A percentile compares a stretch with the other conserved stretches of the same genome.
Evolutionary conservation across 2,329 filamentous ascomycete genomes (phyloP).

Genomic region (Waltergamsia citrina): DNA sequence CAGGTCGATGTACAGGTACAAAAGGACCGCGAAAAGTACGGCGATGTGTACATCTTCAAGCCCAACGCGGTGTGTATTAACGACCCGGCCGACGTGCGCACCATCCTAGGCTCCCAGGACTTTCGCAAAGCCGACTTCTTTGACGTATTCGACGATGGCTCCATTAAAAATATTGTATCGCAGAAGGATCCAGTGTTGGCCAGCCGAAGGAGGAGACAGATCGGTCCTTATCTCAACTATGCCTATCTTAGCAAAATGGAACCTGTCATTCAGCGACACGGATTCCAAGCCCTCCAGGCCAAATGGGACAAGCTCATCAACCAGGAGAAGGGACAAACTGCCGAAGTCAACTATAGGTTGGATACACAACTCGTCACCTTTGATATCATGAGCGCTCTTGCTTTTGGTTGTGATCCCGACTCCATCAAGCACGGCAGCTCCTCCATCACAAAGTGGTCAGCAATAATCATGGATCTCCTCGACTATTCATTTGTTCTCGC

Average conservation of each 20-base stretch:
- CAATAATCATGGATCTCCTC: slow-evolving; percentile 2
- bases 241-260: background rate
- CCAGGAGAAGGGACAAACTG: background rate
- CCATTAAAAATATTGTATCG: slow-evolving; percentile 3
- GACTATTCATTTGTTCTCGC: background rate
- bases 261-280: slow-evolving; percentile 1
- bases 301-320: slow-evolving; percentile 1
- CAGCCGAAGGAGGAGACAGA: background rate
- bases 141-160: slow-evolving; percentile 2
- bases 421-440: slow-evolving; percentile 2
- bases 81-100: slow-evolving; percentile 1
- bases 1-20: background rate
- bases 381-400: slow-evolving; percentile 2
- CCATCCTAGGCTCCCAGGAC: background rate
- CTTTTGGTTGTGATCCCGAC: background rate
- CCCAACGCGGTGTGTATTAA: slow-evolving; percentile 3
- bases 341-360: slow-evolving; percentile 2
- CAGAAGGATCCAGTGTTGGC: slow-evolving; percentile 1
- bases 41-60: slow-evolving; percentile 1
- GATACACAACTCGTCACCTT: slow-evolving; percentile 2
- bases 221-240: slow-evolving; percentile 2
- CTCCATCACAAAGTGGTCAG: background rate
- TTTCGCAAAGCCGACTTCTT: slow-evolving; percentile 2
- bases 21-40: background rate
- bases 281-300: slow-evolving; percentile 1